A percentile compares a stretch with the other conserved stretches of the same genome.
These are phyloP conservation scores for Alloteropsis semialata DNA, from an alignment of 176 grass and related monocot genomes.

Conservation along the genomic window DNA sequence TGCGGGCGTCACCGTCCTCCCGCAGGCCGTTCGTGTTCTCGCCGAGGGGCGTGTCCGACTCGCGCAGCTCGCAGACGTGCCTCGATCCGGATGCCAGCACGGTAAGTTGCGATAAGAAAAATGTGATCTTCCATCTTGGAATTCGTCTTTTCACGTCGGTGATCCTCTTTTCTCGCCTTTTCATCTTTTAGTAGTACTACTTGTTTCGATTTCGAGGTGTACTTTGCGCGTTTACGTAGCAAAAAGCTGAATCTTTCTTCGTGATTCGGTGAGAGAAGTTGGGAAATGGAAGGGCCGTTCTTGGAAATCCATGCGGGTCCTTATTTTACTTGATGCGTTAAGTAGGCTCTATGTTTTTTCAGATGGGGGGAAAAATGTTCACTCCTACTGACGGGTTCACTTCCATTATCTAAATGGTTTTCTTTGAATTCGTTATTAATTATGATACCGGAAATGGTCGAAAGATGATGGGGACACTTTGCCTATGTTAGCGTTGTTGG, in stretches of 20 bases:
- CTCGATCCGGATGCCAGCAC: slow-evolving; percentile 95
- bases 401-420: background rate
- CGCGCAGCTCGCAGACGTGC: slow-evolving; percentile 81
- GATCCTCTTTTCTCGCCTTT: background rate
- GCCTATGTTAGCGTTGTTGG: slow-evolving; percentile 1
- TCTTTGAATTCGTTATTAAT: background rate
- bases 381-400: background rate
- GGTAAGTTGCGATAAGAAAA: slow-evolving; percentile 43
- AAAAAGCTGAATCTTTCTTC: background rate
- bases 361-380: background rate
- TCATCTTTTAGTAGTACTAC: background rate
- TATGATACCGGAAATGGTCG: slow-evolving; percentile 8
- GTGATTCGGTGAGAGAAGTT: background rate
- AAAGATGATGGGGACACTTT: background rate
- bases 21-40: slow-evolving; percentile 53
- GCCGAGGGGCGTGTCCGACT: slow-evolving; percentile 76
- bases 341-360: background rate
- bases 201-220: background rate
- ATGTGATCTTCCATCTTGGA: background rate
- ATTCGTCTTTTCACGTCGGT: background rate
- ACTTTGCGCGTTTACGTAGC: background rate
- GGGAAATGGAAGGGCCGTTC: background rate
- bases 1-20: slow-evolving; percentile 21
- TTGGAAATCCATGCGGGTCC: background rate
- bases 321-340: background rate